These are phyloP conservation scores for Selenicereus undatus DNA, from an alignment of 148 eudicot species.

Conservation along the genomic window DNA sequence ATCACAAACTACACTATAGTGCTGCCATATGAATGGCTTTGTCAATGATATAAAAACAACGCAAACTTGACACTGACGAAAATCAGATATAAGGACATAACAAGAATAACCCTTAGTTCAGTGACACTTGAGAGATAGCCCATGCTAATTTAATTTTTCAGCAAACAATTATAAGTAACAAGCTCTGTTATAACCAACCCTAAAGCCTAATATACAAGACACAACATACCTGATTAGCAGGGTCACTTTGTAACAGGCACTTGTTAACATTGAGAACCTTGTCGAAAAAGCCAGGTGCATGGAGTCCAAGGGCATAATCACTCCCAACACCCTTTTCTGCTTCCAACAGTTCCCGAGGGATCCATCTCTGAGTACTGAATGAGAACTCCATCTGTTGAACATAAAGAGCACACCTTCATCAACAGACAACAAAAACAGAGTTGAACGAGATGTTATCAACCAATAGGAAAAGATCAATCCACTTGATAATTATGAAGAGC, in stretches of 20 bases:
- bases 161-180: neutral
- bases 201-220: neutral
- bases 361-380: constrained; percentile 65
- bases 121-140: neutral
- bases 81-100: neutral
- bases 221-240: constrained; percentile 67
- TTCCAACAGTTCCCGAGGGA: constrained; percentile 52
- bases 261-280: constrained; percentile 77
- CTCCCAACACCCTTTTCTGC: constrained; percentile 39
- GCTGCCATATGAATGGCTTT: too few species aligned
- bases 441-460: too few species aligned
- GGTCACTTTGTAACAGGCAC: constrained; percentile 83
- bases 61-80: neutral
- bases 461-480: too few species aligned
- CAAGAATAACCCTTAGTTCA: neutral
- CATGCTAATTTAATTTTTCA: neutral
- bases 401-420: constrained; percentile 5
- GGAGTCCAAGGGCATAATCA: constrained; percentile 79
- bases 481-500: too few species aligned
- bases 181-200: neutral
- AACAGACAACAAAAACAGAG: too few species aligned
- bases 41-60: too few species aligned
- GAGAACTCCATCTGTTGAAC: constrained; percentile 90
- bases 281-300: constrained; percentile 96
- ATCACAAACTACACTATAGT: too few species aligned